phyloP scores from a whole-genome alignment of 1,284 basidiomycete genomes.

The Mycena sp. region DNA sequence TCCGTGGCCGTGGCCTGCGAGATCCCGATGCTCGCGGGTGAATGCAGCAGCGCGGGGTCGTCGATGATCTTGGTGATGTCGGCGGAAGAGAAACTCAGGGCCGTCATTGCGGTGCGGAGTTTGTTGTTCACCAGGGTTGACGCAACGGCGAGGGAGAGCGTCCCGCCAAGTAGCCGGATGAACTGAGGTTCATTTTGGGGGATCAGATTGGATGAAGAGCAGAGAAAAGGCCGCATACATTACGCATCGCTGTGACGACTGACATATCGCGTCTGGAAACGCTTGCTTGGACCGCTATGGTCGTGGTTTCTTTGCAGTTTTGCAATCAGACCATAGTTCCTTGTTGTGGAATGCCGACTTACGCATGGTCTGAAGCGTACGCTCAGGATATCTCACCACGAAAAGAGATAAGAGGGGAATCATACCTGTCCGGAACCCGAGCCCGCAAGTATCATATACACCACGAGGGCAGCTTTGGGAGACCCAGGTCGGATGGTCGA shows the following conservation, averaged over 20 bases:
- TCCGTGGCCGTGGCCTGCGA: constrained; percentile 46
- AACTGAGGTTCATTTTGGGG: constrained; percentile 54
- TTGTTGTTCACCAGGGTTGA: constrained; percentile 61
- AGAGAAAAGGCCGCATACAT: constrained; percentile 51
- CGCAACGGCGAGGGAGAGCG: constrained; percentile 68
- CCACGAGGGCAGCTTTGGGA: constrained; percentile 61
- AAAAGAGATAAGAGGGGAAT: not conserved
- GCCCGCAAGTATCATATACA: constrained; percentile 76
- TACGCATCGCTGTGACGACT: constrained; percentile 75
- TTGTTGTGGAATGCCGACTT: not conserved
- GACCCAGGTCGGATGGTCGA: constrained; percentile 66
- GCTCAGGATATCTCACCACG: not conserved
- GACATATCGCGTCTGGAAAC: constrained; percentile 74
- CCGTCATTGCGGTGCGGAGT: constrained; percentile 1
- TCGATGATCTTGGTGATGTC: constrained; percentile 55
- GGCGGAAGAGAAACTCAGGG: constrained; percentile 45
- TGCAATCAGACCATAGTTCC: not conserved
- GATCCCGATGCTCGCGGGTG: constrained; percentile 47
- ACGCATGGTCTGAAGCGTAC: constrained; percentile 55
- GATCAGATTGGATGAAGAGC: too few species aligned
- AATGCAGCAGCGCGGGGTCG: constrained; percentile 56
- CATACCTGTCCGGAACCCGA: constrained; percentile 67
- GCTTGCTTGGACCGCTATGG: constrained; percentile 76
- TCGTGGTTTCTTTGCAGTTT: constrained; percentile 56
- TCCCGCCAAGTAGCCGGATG: constrained; percentile 72